These are phyloP conservation scores for Phytopythium chamaehyphon DNA, from an alignment of 352 stramenopile species.

Conservation along the genomic window DNA sequence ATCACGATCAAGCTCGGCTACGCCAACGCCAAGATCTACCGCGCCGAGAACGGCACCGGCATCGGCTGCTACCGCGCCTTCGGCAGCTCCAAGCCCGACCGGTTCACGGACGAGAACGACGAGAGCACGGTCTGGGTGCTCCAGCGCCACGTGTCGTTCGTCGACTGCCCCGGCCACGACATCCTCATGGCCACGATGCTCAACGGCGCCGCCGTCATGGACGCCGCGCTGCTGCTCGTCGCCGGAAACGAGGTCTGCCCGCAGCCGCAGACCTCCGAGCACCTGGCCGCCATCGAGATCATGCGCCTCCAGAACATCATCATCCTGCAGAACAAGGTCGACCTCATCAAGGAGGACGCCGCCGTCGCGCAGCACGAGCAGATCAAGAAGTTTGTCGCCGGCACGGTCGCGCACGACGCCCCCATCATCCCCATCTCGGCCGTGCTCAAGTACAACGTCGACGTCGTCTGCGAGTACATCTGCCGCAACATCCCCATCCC, in stretches of 20 bases:
- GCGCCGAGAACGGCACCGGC: conserved; percentile 72
- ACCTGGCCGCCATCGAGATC: conserved; percentile 99
- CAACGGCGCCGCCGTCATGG: conserved; percentile 99
- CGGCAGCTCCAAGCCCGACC: conserved; percentile 84
- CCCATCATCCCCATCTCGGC: conserved; percentile 99
- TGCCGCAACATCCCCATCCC: conserved; percentile 98
- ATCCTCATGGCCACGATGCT: conserved; percentile 99
- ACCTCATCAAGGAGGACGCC: conserved; percentile 99
- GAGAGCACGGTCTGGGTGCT: conserved; percentile 90
- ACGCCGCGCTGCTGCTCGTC: conserved; percentile 98
- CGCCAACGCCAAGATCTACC: conserved; percentile 99
- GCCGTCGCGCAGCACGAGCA: conserved; percentile 98
- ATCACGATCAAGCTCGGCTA: conserved; percentile 99
- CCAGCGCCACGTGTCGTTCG: conserved; percentile 98
- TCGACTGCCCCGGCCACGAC: conserved; percentile 99
- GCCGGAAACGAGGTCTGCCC: conserved; percentile 98
- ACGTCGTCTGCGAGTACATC: conserved; percentile 99
- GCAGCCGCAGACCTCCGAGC: conserved; percentile 99
- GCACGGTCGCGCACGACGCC: conserved; percentile 93
- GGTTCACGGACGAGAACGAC: conserved; percentile 83
- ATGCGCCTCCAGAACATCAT: conserved; percentile 99
- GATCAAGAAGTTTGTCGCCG: conserved; percentile 90
- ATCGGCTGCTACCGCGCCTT: conserved; percentile 88
- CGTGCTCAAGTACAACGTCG: conserved; percentile 99
- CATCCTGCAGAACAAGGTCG: conserved; percentile 99